Percentiles rank a stretch among this genome's conserved stretches.
phyloP scores from a whole-genome alignment of 78 protist species.

The Dictyostelium capitatum region DNA sequence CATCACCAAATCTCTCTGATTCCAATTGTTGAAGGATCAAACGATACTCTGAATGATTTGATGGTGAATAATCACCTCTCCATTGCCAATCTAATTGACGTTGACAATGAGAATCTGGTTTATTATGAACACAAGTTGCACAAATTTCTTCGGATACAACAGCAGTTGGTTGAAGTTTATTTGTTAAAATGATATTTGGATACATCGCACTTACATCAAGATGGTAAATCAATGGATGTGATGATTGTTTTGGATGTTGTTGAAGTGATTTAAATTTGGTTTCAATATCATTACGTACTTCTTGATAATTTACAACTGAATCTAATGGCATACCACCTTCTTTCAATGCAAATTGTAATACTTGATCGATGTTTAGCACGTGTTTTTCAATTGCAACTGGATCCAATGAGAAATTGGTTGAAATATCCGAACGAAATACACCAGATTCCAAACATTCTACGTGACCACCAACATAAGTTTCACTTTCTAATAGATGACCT shows the following conservation, averaged over 20 bases:
- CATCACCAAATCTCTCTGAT: conserved; percentile 80
- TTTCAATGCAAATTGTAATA: conserved; percentile 80
- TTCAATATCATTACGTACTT: conserved; percentile 73
- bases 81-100: conserved; percentile 95
- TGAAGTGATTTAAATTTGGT: conserved; percentile 75
- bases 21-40: conserved; percentile 84
- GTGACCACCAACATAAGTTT: conserved; percentile 99
- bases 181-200: conserved; percentile 99
- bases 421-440: conserved; percentile 95
- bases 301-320: conserved; percentile 85
- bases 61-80: conserved; percentile 94
- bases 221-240: conserved; percentile 97
- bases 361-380: conserved; percentile 68
- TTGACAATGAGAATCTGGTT: conserved; percentile 86
- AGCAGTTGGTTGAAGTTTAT: conserved; percentile 98
- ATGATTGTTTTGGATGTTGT: conserved; percentile 85
- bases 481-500: conserved; percentile 96
- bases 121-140: conserved; percentile 95
- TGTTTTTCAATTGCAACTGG: conserved; percentile 78
- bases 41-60: conserved; percentile 83
- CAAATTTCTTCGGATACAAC: conserved; percentile 93
- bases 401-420: conserved; percentile 83
- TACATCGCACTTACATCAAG: conserved; percentile 99
- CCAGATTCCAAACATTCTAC: conserved; percentile 98
- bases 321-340: conserved; percentile 37